Base-by-base conservation (phyloP, 208 protist genomes). In the Acanthamoeba lenticulata region DNA sequence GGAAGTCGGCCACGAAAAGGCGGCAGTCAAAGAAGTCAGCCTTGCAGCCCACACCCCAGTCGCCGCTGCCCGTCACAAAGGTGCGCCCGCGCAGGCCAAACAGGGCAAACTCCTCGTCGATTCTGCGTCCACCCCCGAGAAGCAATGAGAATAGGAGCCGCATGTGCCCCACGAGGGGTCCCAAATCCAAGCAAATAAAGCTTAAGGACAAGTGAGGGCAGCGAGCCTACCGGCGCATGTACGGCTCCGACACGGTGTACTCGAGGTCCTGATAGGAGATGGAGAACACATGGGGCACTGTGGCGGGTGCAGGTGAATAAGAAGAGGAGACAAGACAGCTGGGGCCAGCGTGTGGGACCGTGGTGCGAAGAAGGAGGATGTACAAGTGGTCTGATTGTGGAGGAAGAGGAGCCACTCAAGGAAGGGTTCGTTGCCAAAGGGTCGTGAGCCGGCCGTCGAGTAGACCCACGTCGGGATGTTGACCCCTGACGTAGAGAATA, bases 391-490 rank as follows among this genome's bases (percentile, higher is more conserved):
- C 27, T 74, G 65, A 38, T 74, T 74, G 34, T 74, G 65, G 65
- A 74, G 65, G 65, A 74, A 74, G 32, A 74, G 65, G 9, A 74
- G 65, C 65, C 65, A 74, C 4, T 74, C 65, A 24, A 74, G 65
- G 65, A 74, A 74, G 65, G 65, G 65, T 24, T 74, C 65, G 34
- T 74, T 74, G 5, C 65, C 65, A 29, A 5, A 13, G 34, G 65
- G 65, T 19, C 65, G 5, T 7, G 11, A 21, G n/a, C 65, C 65
- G 34, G 65, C n/a, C 7, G 65, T 74, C 7, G 65, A 74, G 38
- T 74, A 74, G 29, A 74, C 65, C 65, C 65, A 74, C n/a, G 65
- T 74, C 65, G 32, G 65, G 17, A 74, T 74, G 65, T 74, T 74
- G n/a, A 38, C 34, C 32, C 65, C 65, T 74, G n/a, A n/a, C n/a